Evolutionary conservation across 352 stramenopile species (phyloP).

Genomic region (Globisporangium polare): DNA sequence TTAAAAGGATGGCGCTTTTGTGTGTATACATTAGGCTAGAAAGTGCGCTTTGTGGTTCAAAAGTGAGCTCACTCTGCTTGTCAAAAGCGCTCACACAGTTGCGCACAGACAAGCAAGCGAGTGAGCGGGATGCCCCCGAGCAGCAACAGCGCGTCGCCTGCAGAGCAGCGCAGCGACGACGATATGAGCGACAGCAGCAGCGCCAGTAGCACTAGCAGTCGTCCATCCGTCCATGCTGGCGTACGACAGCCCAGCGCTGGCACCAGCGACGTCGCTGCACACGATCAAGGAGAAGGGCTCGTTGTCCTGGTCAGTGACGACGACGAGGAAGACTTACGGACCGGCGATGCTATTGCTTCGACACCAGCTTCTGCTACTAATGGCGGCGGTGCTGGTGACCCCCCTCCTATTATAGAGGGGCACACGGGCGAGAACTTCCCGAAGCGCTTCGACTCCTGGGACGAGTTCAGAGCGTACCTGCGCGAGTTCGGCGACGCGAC

Average conservation of each 20-base stretch:
- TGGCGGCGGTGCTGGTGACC: too few relatives aligned
- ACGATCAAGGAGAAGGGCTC: neutral
- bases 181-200: neutral
- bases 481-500: slow-evolving; percentile 1
- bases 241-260: neutral
- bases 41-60: neutral
- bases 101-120: too few relatives aligned
- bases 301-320: neutral
- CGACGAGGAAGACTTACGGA: neutral
- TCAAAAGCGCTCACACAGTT: neutral
- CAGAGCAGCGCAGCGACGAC: neutral
- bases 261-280: neutral
- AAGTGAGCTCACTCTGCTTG: neutral
- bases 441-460: neutral
- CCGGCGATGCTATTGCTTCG: too few relatives aligned
- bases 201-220: neutral
- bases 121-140: neutral
- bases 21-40: too few relatives aligned
- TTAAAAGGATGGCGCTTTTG: neutral
- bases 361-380: too few relatives aligned
- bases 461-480: neutral
- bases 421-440: neutral
- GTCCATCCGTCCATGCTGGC: neutral
- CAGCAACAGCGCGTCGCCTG: neutral
- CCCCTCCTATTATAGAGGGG: too few relatives aligned